Conservation (phyloP, 2,329 filamentous ascomycete genomes). For the Rhynchosporium secalis region DNA sequence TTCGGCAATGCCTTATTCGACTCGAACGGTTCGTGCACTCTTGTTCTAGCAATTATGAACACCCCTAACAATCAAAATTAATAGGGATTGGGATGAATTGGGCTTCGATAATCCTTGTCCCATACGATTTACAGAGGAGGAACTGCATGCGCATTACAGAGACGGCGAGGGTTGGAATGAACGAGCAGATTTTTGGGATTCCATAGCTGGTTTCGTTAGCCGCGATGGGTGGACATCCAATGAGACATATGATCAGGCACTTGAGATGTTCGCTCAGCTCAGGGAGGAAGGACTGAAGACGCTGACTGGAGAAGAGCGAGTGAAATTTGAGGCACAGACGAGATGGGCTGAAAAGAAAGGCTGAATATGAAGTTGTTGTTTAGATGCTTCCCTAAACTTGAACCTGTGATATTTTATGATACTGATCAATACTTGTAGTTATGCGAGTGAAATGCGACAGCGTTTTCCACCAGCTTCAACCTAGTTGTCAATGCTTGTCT, state of each 20-base stretch:
- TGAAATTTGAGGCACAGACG: slow-evolving; percentile 40
- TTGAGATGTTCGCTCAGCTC: slow-evolving; percentile 41
- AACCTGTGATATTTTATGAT: too few relatives aligned
- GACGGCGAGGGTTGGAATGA: slow-evolving; percentile 40
- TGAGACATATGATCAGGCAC: slow-evolving; percentile 41
- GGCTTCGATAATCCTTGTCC: slow-evolving; percentile 37
- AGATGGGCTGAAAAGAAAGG: slow-evolving; percentile 29
- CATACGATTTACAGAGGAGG: slow-evolving; percentile 32
- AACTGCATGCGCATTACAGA: slow-evolving; percentile 26
- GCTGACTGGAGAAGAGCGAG: slow-evolving; percentile 39
- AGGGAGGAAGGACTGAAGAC: slow-evolving; percentile 39
- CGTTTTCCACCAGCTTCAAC: too few relatives aligned
- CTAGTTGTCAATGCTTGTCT: too few relatives aligned
- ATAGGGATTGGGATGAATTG: slow-evolving; percentile 39
- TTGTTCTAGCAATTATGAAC: slow-evolving; percentile 7
- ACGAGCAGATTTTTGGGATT: slow-evolving; percentile 41
- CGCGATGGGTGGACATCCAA: slow-evolving; percentile 43
- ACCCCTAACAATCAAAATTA: slow-evolving; percentile 20
- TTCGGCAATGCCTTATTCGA: slow-evolving; percentile 39
- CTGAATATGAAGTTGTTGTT: too few relatives aligned
- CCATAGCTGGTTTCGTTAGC: slow-evolving; percentile 39
- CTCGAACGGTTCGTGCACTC: slow-evolving; percentile 28
- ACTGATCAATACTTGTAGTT: too few relatives aligned
- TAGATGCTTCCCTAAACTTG: too few relatives aligned
- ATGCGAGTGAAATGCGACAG: too few relatives aligned